Evolutionary conservation across 768 basidiomycete species (phyloP).

Genomic region (Lentinula edodes): DNA sequence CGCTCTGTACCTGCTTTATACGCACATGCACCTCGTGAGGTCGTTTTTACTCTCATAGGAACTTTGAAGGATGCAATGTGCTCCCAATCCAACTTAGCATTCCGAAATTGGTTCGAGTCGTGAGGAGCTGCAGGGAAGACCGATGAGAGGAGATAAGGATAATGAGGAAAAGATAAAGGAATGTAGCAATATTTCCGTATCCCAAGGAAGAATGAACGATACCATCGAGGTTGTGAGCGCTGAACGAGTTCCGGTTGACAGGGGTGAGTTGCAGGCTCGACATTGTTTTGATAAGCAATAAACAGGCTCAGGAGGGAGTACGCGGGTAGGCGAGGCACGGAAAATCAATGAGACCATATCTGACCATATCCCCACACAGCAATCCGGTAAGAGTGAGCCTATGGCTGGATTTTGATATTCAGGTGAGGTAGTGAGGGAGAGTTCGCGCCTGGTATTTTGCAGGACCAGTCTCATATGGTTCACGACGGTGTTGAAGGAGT

Average conservation of each 20-base stretch:
- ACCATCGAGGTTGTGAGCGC: too few species aligned
- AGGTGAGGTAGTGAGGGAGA: not conserved
- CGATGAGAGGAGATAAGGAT: too few species aligned
- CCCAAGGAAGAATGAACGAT: too few species aligned
- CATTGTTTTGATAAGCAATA: too few species aligned
- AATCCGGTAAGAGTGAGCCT: not conserved
- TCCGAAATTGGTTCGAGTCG: too few species aligned
- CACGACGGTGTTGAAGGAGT: not conserved
- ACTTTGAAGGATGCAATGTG: not conserved
- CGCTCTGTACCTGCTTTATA: not conserved
- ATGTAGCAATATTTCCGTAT: too few species aligned
- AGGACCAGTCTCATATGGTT: not conserved
- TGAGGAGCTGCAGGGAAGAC: too few species aligned
- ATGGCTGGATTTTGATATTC: not conserved
- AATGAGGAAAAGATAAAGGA: too few species aligned
- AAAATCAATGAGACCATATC: conserved; percentile 1
- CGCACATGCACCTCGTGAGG: not conserved
- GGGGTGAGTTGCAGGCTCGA: too few species aligned
- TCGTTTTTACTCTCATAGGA: not conserved
- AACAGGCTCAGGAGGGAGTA: too few species aligned
- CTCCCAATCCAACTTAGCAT: not conserved
- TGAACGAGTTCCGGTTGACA: too few species aligned
- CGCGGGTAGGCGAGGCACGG: not conserved
- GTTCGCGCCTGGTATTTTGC: not conserved
- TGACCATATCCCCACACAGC: too few species aligned